These are phyloP conservation scores for Biscogniauxia sp. DNA, from an alignment of 2,329 filamentous ascomycete genomes.

Conservation along the genomic window DNA sequence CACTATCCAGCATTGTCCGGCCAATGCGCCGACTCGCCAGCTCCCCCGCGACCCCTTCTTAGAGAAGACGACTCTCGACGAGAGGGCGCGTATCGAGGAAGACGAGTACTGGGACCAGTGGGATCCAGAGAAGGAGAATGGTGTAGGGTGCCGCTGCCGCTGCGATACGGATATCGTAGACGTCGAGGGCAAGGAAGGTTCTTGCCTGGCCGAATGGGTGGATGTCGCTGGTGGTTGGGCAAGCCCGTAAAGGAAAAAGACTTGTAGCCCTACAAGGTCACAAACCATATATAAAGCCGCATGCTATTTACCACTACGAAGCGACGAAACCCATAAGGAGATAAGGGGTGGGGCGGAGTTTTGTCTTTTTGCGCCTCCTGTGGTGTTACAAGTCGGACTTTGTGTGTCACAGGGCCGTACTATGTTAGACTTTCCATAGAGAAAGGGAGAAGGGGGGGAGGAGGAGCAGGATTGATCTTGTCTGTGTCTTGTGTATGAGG, in stretches of 20 bases:
- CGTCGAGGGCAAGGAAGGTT: slow-evolving; percentile 95
- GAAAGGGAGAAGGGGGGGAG: no score
- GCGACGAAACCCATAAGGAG: no score
- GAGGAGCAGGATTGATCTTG: no score
- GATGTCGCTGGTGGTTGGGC: slow-evolving; percentile 95
- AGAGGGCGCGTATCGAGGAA: slow-evolving; percentile 83
- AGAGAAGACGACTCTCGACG: slow-evolving; percentile 75
- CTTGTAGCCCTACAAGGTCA: no score
- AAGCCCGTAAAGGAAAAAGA: slow-evolving; percentile 22
- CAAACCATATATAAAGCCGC: slow-evolving; percentile 1
- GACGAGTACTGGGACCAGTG: slow-evolving; percentile 93
- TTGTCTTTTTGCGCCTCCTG: no score
- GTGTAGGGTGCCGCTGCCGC: slow-evolving; percentile 91
- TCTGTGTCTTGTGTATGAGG: no score
- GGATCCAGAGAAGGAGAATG: slow-evolving; percentile 88
- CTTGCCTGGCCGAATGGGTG: slow-evolving; percentile 94
- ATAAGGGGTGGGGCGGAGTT: no score
- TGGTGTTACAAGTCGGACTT: no score
- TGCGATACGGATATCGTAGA: slow-evolving; percentile 98
- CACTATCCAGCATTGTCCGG: slow-evolving; percentile 97
- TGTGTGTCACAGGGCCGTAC: no score
- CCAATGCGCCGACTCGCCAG: slow-evolving; percentile 88
- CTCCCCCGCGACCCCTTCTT: slow-evolving; percentile 76
- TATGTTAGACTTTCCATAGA: no score
- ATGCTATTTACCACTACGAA: no score